Evolutionary conservation across 108 stramenopile genomes (phyloP), one percentile per base, ranked within the genome.

Genomic region (Pseudonitzschia multistriata): DNA sequence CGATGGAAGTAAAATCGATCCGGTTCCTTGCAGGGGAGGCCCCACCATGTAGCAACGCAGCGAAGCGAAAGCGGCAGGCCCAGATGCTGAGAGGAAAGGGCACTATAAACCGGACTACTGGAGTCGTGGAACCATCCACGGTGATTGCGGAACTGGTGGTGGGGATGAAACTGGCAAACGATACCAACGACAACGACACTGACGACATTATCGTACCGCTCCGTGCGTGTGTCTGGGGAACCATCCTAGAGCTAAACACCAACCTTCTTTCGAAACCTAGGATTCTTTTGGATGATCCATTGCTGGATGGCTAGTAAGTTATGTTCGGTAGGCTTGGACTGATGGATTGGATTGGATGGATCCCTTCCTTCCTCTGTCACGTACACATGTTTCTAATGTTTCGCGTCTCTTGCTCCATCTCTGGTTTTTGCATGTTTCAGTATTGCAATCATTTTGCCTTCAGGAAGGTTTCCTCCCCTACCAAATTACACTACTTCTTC

Each of bases 381-480:
- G 21, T 10, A 25, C 7, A 25, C 11, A 52, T 52, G 50, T 24
- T 52, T 25, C 25, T 52, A 52, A 25, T 25, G 2, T 6, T 52
- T 52, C 17, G 15, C 42, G 15, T 45, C 17, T 45, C 11, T 45
- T 1, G 3, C n/a, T n/a, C n/a, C n/a, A n/a, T n/a, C n/a, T 8
- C 42, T 45, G 15, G 3, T 13, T 13, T 6, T 17, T 17, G 15
- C 5, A 6, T 45, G 21, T 10, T 52, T 5, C 50, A 52, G 50
- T 42, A 66, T 91, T 71, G 90, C 87, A 22, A 78, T 91, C 2
- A 83, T 91, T 71, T 71, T 87, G 39, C 87, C 90, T 19, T 49
- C 70, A 0, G 84, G 84, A 11, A 48, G 24, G 21, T 84, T 86
- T 69, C 83, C 85, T 24, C 85, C 85, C 24, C 54, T 34, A 68